Conservation (phyloP, 2,329 filamentous ascomycete species). For the Pseudocercospora vitis region DNA sequence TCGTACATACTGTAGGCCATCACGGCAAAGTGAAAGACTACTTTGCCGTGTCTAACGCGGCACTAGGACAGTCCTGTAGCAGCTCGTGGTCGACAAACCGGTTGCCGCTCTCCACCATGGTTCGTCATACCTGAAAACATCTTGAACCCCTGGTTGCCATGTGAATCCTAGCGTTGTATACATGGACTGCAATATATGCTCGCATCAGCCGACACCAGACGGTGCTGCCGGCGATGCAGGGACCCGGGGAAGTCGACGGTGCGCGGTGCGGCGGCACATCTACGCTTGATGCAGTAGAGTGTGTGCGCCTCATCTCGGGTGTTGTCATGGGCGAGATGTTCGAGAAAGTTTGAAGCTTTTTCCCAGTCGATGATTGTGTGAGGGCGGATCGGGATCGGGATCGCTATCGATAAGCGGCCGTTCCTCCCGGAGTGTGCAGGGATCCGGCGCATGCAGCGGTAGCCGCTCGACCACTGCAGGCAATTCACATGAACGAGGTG, state of each 20-base stretch:
- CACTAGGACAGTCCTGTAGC: too few relatives aligned
- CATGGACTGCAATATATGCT: background rate
- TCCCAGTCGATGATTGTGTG: too few relatives aligned
- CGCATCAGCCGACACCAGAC: slow-evolving; percentile 1
- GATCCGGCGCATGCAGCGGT: background rate
- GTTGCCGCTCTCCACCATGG: background rate
- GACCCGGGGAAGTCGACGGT: background rate
- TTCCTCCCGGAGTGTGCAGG: background rate
- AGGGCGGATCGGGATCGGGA: too few relatives aligned
- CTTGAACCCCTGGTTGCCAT: slow-evolving; percentile 1
- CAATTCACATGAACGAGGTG: background rate
- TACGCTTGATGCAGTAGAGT: background rate
- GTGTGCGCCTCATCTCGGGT: slow-evolving; percentile 15
- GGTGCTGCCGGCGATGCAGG: slow-evolving; percentile 3
- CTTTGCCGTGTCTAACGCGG: too few relatives aligned
- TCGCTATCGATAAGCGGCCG: background rate
- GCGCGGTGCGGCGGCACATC: background rate
- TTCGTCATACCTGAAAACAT: background rate
- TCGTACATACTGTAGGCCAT: too few relatives aligned
- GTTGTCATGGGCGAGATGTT: slow-evolving; percentile 18
- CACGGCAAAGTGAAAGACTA: too few relatives aligned
- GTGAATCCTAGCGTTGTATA: background rate
- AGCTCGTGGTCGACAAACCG: too few relatives aligned
- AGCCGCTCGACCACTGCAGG: slow-evolving; percentile 1
- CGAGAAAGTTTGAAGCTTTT: slow-evolving; percentile 2